These are phyloP conservation scores for Rosa persica DNA, from an alignment of 306 rosid species.

Conservation along the genomic window DNA sequence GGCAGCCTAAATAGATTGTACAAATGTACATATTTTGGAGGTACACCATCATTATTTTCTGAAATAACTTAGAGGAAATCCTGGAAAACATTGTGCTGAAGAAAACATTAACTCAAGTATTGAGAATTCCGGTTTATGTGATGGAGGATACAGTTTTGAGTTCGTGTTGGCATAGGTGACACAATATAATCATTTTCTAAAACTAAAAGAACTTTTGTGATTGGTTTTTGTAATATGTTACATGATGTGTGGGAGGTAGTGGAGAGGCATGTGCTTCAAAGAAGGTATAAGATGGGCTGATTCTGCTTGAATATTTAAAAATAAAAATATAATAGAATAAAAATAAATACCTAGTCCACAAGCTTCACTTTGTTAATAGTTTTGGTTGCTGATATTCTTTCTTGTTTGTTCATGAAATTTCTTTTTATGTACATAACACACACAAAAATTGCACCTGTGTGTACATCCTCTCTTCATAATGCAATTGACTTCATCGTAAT, in stretches of 20 bases:
- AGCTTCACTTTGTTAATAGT: not conserved
- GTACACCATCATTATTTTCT: not conserved
- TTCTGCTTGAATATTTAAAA: not conserved
- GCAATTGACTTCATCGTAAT: conserved; percentile 40
- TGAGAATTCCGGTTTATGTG: not conserved
- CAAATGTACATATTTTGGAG: not conserved
- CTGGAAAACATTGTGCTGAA: not conserved
- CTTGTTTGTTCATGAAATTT: not conserved
- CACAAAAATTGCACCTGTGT: not conserved
- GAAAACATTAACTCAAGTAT: not conserved
- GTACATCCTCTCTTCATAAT: conserved; percentile 8
- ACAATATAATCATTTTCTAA: not conserved
- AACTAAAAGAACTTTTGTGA: not conserved
- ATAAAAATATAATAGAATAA: not conserved
- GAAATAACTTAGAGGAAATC: not conserved
- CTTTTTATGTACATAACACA: not conserved
- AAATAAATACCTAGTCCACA: not conserved
- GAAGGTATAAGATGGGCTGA: not conserved
- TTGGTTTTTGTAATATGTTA: not conserved
- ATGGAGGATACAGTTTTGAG: not conserved
- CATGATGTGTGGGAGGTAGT: not conserved
- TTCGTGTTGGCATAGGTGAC: not conserved
- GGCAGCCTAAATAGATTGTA: conserved; percentile 3
- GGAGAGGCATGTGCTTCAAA: not conserved
- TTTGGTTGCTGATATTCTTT: not conserved